phyloP scores from a whole-genome alignment of 2,329 filamentous ascomycete genomes.

The Gaeumannomyces sp. region DNA sequence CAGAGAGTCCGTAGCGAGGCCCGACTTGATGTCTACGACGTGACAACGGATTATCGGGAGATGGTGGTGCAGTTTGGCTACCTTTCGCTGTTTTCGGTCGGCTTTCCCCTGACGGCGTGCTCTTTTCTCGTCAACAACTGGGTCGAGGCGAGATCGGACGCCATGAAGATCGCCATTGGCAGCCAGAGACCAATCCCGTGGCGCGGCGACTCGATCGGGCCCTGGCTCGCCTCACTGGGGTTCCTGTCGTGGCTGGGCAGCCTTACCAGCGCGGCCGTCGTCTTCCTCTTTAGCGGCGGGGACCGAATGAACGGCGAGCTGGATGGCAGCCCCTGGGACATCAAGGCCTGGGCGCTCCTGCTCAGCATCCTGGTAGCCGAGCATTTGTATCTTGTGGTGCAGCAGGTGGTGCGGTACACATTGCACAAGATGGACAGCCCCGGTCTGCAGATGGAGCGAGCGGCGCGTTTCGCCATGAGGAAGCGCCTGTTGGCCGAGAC shows the following conservation, averaged over 20 bases:
- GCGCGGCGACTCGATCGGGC: constrained; percentile 88
- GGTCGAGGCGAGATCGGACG: constrained; percentile 88
- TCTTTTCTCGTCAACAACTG: constrained; percentile 94
- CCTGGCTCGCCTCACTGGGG: constrained; percentile 78
- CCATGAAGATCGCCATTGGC: constrained; percentile 82
- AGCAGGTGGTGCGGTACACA: constrained; percentile 64
- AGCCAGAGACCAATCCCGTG: constrained; percentile 85
- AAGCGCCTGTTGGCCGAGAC: constrained; percentile 74
- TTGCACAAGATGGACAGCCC: constrained; percentile 79
- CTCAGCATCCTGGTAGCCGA: constrained; percentile 80
- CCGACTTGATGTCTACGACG: constrained; percentile 77
- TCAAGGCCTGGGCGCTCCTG: constrained; percentile 75
- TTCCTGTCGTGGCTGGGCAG: constrained; percentile 94
- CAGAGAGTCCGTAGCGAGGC: constrained; percentile 76
- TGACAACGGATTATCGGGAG: constrained; percentile 84
- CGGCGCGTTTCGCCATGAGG: constrained; percentile 73
- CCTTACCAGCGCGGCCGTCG: constrained; percentile 77
- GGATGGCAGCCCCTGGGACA: constrained; percentile 59
- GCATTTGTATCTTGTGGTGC: constrained; percentile 78
- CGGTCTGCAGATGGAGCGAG: constrained; percentile 76
- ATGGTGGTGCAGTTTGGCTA: constrained; percentile 55
- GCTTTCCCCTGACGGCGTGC: constrained; percentile 88
- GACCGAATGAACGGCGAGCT: constrained; percentile 55
- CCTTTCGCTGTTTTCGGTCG: constrained; percentile 81
- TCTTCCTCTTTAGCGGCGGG: constrained; percentile 69